Conservation (phyloP, 305 asterid genomes). For the Ajuga reptans region DNA sequence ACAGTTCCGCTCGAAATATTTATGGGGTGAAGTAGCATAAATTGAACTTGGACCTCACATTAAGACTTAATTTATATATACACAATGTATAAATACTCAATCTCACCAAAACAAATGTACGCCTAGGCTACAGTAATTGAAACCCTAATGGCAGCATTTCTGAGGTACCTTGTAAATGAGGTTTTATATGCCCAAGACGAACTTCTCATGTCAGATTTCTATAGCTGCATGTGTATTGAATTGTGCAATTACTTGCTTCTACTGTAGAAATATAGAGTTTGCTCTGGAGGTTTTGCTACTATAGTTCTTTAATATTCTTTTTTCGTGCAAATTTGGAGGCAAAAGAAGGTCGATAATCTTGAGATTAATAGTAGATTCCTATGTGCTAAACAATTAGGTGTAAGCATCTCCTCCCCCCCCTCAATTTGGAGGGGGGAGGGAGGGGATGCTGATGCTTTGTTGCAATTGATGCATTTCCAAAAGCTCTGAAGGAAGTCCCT, state of each 20-base stretch:
- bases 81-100: too few relatives aligned
- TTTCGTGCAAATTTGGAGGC: not conserved
- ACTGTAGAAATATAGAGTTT: not conserved
- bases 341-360: not conserved
- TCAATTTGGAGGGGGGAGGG: not conserved
- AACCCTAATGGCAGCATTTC: not conserved
- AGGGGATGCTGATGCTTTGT: not conserved
- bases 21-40: not conserved
- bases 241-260: not conserved
- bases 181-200: not conserved
- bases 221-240: not conserved
- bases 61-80: too few relatives aligned
- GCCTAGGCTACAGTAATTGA: not conserved
- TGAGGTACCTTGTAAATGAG: not conserved
- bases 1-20: not conserved
- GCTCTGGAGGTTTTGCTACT: not conserved
- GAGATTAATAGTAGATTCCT: not conserved
- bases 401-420: not conserved
- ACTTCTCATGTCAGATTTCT: not conserved
- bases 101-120: not conserved
- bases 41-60: not conserved
- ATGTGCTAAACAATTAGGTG: not conserved
- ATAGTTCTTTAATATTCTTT: not conserved
- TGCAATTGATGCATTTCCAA: not conserved
- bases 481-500: not conserved